These are phyloP conservation scores for Teratosphaeria destructans DNA, from an alignment of 2,329 filamentous ascomycete genomes.

Conservation along the genomic window DNA sequence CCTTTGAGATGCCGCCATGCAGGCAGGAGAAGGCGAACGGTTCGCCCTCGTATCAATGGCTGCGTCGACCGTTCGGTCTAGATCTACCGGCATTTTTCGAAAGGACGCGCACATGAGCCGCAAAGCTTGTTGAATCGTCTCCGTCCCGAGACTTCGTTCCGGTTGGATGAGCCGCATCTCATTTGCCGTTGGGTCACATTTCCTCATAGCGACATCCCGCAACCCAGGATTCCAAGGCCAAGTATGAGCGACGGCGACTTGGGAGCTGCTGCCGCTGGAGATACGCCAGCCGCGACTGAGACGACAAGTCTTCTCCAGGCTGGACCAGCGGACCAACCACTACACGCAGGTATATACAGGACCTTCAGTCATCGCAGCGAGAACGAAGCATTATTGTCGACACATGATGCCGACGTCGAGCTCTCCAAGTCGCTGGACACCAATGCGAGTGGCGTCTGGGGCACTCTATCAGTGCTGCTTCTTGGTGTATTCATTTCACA, in stretches of 20 bases:
- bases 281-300: background rate
- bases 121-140: too few relatives aligned
- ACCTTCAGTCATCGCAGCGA: constrained; percentile 1
- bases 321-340: background rate
- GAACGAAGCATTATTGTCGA: constrained; percentile 3
- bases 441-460: constrained; percentile 9
- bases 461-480: constrained; percentile 21
- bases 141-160: too few relatives aligned
- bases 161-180: too few relatives aligned
- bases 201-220: too few relatives aligned
- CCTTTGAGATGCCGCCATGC: too few relatives aligned
- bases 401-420: constrained; percentile 15
- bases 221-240: too few relatives aligned
- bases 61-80: too few relatives aligned
- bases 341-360: background rate
- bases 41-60: too few relatives aligned
- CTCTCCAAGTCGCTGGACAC: constrained; percentile 2
- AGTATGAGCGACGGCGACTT: background rate
- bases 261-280: background rate
- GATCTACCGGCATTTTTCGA: too few relatives aligned
- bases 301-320: background rate
- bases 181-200: too few relatives aligned
- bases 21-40: too few relatives aligned
- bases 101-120: too few relatives aligned
- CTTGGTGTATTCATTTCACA: constrained; percentile 61